Percentiles rank a stretch among this genome's conserved stretches.
phyloP scores from a whole-genome alignment of 768 basidiomycete genomes.

The Boletus rubroflammeus region DNA sequence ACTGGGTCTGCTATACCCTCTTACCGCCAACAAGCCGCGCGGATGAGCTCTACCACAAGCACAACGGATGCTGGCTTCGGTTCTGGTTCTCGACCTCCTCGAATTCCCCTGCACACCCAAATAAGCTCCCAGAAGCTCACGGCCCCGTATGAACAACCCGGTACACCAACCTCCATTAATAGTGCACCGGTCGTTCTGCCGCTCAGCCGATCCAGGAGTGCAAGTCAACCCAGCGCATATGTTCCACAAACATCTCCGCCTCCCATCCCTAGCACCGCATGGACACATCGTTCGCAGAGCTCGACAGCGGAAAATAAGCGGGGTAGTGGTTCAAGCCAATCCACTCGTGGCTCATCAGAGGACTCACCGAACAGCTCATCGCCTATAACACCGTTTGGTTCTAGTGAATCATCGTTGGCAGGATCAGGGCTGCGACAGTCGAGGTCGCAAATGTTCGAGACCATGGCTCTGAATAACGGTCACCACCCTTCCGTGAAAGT shows the following conservation, averaged over 20 bases:
- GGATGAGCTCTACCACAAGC: constrained; percentile 45
- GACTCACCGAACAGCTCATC: constrained; percentile 82
- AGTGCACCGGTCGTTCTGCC: constrained; percentile 27
- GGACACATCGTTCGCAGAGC: constrained; percentile 45
- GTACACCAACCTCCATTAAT: constrained; percentile 34
- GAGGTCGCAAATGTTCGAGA: constrained; percentile 54
- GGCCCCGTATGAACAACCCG: constrained; percentile 48
- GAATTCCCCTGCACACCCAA: constrained; percentile 55
- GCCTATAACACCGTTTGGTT: constrained; percentile 89
- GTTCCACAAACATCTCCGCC: constrained; percentile 47
- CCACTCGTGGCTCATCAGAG: constrained; percentile 72
- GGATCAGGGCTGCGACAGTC: constrained; percentile 52
- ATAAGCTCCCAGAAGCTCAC: constrained; percentile 64
- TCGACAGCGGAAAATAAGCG: constrained; percentile 54
- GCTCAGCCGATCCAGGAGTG: constrained; percentile 62
- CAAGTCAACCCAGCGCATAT: constrained; percentile 76
- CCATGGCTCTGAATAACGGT: constrained; percentile 31
- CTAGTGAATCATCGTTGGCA: constrained; percentile 75
- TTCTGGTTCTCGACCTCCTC: constrained; percentile 39
- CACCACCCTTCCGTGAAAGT: constrained; percentile 66
- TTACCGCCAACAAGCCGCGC: constrained; percentile 43
- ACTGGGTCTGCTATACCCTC: constrained; percentile 20
- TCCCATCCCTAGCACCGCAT: constrained; percentile 52
- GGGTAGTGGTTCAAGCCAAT: constrained; percentile 82
- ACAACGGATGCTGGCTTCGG: constrained; percentile 39